Percentiles rank a stretch among this genome's conserved stretches.
phyloP scores from a whole-genome alignment of 2,329 filamentous ascomycete genomes.

The Neonectria ditissima region DNA sequence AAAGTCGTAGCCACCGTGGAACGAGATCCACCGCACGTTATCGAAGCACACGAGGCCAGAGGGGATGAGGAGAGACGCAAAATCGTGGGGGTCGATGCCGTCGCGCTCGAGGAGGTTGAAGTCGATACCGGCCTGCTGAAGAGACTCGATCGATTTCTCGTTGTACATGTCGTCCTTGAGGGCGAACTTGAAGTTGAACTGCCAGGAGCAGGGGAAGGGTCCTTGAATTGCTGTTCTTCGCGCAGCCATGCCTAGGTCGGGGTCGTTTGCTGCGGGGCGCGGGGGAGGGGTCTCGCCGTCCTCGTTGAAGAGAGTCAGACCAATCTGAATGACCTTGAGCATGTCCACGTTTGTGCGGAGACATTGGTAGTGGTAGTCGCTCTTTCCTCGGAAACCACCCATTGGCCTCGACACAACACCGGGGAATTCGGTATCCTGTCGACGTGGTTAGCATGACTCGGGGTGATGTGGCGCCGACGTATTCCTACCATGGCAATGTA shows the following conservation, averaged over 20 bases:
- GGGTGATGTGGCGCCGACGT: constrained; percentile 5
- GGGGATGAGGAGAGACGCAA: constrained; percentile 89
- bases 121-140: constrained; percentile 92
- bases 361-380: constrained; percentile 98
- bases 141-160: constrained; percentile 90
- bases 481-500: constrained; percentile 94
- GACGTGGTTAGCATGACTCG: constrained; percentile 33
- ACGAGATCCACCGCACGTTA: constrained; percentile 95
- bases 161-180: constrained; percentile 98
- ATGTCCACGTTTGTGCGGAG: constrained; percentile 97
- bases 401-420: constrained; percentile 96
- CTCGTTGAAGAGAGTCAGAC: constrained; percentile 91
- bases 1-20: constrained; percentile 98
- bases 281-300: constrained; percentile 88
- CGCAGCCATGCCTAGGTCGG: constrained; percentile 51
- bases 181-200: constrained; percentile 99
- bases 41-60: constrained; percentile 91
- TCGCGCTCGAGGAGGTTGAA: constrained; percentile 86
- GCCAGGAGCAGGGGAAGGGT: constrained; percentile 90
- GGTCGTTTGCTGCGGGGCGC: constrained; percentile 65
- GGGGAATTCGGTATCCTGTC: constrained; percentile 96
- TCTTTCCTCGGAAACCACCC: constrained; percentile 93
- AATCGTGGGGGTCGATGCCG: constrained; percentile 90
- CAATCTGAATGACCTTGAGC: constrained; percentile 96
- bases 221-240: constrained; percentile 56